A percentile compares a stretch with the other conserved stretches of the same genome.
phyloP scores from a whole-genome alignment of 2,329 filamentous ascomycete species.

The Tolypocladium pustulatum region DNA sequence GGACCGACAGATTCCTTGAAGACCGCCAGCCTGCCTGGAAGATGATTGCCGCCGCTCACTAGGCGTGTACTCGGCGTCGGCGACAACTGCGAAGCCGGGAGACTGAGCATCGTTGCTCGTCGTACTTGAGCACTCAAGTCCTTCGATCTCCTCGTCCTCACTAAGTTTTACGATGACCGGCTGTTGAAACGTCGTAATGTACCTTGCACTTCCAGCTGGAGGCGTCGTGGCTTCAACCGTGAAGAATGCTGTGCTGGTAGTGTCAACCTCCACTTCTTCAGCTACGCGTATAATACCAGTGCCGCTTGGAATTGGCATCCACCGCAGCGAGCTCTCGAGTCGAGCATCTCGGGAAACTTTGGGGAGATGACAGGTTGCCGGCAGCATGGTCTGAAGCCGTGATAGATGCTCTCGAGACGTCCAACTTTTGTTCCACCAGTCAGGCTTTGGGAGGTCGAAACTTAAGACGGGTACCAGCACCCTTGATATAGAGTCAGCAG shows the following conservation, averaged over 20 bases:
- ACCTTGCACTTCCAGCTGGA: slow-evolving; percentile 9
- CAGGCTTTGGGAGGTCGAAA: slow-evolving; percentile 12
- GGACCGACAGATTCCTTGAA: not conserved
- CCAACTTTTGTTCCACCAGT: slow-evolving; percentile 11
- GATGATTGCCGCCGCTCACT: not conserved
- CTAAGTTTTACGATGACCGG: slow-evolving; percentile 6
- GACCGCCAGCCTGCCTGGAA: not conserved
- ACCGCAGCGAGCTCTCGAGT: slow-evolving; percentile 12
- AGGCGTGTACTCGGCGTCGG: not conserved
- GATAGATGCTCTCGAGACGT: slow-evolving; percentile 13
- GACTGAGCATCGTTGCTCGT: not conserved
- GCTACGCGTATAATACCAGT: slow-evolving; percentile 1
- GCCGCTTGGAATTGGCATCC: slow-evolving; percentile 10
- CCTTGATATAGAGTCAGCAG: slow-evolving; percentile 13
- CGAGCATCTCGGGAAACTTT: not conserved
- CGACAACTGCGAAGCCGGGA: too few species aligned
- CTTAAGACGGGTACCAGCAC: slow-evolving; percentile 17
- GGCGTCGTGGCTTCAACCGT: not conserved
- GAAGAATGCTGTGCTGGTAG: slow-evolving; percentile 6
- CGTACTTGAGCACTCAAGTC: not conserved
- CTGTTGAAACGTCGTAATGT: not conserved
- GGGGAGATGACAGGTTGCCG: slow-evolving; percentile 2
- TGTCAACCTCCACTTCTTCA: slow-evolving; percentile 6
- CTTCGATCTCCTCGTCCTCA: slow-evolving; percentile 13
- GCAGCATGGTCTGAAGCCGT: slow-evolving; percentile 10